Evolutionary conservation across 2,329 filamentous ascomycete genomes (phyloP).

Genomic region (Penicillium sp.): DNA sequence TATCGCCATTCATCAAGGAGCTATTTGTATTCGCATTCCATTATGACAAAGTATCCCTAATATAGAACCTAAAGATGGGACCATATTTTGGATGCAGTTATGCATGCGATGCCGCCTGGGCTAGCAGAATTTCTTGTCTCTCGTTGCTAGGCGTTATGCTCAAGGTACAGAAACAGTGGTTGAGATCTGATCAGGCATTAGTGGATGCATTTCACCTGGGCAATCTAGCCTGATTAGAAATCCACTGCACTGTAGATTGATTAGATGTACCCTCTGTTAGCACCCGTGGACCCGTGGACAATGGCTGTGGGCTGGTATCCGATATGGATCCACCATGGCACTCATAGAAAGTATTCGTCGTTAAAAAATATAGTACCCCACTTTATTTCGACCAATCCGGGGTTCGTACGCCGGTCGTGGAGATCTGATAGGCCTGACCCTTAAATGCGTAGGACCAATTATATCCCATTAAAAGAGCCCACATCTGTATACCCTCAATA

Average conservation of each 20-base stretch:
- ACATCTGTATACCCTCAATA: background rate
- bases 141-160: too few relatives aligned
- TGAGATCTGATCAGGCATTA: background rate
- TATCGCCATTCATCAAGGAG: background rate
- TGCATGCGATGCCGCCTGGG: background rate
- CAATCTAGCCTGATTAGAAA: background rate
- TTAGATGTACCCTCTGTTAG: background rate
- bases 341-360: background rate
- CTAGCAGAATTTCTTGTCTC: background rate
- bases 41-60: slow-evolving; percentile 8
- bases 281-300: background rate
- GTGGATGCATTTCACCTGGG: too few relatives aligned
- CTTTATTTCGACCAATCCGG: background rate
- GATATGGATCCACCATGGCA: background rate
- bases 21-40: slow-evolving; percentile 15
- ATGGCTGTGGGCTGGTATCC: background rate
- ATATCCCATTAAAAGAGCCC: background rate
- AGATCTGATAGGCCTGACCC: background rate
- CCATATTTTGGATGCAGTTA: background rate
- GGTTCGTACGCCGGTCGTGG: background rate
- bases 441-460: background rate
- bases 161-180: background rate
- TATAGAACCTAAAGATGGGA: too few relatives aligned
- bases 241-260: background rate
- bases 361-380: background rate